Evolutionary conservation across 2,329 filamentous ascomycete species (phyloP), one percentile per base, ranked within the genome.

Genomic region (Sclerotinia minor): DNA sequence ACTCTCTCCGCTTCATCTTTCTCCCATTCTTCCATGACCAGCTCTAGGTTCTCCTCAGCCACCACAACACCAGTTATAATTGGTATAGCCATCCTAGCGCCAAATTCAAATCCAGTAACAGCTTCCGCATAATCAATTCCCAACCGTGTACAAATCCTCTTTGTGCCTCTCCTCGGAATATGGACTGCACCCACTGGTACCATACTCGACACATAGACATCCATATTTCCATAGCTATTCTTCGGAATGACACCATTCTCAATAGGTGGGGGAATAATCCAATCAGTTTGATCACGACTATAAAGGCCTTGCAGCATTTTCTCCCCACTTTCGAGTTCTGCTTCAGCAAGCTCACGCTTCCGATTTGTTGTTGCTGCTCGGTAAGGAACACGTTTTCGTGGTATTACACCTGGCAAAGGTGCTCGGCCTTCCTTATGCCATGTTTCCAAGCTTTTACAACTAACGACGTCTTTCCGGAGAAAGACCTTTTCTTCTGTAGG

Each of bases 391-490:
- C 86, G 84, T 78, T 99, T 99, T 69, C 97, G 80, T 0, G 95
- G 92, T 60, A 87, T 80, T 72, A 90, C 88, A 3, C 91, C 92
- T 0, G 83, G 76, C 35, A 86, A 84, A 3, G 95, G 88, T 35
- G 88, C 89, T 15, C 94, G 87, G 0, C 95, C 95, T 81, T 97
- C 94, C 77, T 97, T 97, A 77, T 98, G 95, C 95, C 95, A 99
- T 1, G 92, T 97, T 77, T 99, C 95, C 1, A 91, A 90, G 38
- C 92, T 96, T 78, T 97, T 94, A 77, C 96, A 96, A 50, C 85
- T 83, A 2, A 94, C 87, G 0, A 98, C 87, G 72, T 98, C 94
- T 65, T 86, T 85, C 45, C 94, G 88, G 0, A 84, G 84, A 76
- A 88, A 98, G 0, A 98, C 92, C 0, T 92, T 88, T 76, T 97